phyloP scores from a whole-genome alignment of 371 early-diverging fungal genomes.

The Apophysomyces ossiformis region DNA sequence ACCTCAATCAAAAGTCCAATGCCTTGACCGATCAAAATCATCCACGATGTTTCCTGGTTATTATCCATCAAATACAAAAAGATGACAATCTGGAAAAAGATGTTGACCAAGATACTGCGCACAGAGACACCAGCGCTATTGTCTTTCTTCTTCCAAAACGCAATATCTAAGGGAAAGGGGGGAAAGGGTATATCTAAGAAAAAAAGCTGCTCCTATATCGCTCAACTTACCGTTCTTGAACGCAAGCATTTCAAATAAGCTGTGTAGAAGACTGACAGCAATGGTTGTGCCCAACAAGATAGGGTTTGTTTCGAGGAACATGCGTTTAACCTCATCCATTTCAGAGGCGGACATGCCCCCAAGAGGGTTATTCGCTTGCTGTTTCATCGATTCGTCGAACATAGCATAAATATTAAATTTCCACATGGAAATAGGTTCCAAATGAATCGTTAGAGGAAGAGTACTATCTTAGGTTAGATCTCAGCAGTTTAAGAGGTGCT shows the following conservation, averaged over 20 bases:
- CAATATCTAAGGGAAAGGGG: conserved; percentile 67
- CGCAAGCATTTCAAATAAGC: conserved; percentile 91
- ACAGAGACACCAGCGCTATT: conserved; percentile 87
- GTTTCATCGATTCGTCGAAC: conserved; percentile 66
- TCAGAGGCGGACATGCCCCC: conserved; percentile 67
- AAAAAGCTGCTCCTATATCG: background rate
- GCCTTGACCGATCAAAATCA: conserved; percentile 84
- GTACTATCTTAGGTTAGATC: conserved; percentile 33
- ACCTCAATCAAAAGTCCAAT: conserved; percentile 83
- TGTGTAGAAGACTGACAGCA: conserved; percentile 82
- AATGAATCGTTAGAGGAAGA: conserved; percentile 71
- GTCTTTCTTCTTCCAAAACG: conserved; percentile 89
- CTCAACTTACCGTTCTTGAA: conserved; percentile 84
- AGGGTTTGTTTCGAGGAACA: conserved; percentile 92
- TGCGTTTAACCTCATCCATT: conserved; percentile 74
- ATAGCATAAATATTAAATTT: conserved; percentile 74
- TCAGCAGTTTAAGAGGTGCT: background rate
- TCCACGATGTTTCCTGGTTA: conserved; percentile 81
- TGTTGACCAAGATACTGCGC: conserved; percentile 81
- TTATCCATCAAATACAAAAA: conserved; percentile 92
- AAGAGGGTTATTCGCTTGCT: conserved; percentile 67
- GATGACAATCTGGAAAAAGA: conserved; percentile 85
- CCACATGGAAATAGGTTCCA: conserved; percentile 73
- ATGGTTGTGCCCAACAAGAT: conserved; percentile 78
- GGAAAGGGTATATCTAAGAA: background rate